Evolutionary conservation across 2,329 filamentous ascomycete genomes (phyloP), one percentile per base, ranked within the genome.

Genomic region (Aphanoascus verrucosus): DNA sequence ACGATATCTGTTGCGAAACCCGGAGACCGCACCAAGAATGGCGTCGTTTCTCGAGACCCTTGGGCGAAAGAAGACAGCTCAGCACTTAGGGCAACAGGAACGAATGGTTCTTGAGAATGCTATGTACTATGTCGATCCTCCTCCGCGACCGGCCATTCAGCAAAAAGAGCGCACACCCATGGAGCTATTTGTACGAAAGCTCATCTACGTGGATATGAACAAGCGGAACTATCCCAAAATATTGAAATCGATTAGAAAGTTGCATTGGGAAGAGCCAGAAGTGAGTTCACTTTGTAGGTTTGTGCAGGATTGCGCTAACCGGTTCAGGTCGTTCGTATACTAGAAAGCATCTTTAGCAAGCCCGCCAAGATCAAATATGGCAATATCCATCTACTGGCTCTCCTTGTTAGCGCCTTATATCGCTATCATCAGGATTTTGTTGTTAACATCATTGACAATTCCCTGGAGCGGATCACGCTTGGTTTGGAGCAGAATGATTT

Each of bases 91-190:
- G 12, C 88, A 95, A 63, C 88, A 94, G 61, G 93, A 98, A 70
- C 85, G 90, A 38, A 97, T 98, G 90, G 81, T 97, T 31, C 93
- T 98, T 55, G 93, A 98, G 68, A 98, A 98, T 65, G 93, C 93
- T 2, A 82, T 96, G 55, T 98, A 98, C 70, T 97, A 96, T 62
- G 93, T 98, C 54, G 93, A 97, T 63, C 93, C 93, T 12, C 94
- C 93, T 0, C 85, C 94, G 66, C 82, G 93, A 56, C 86, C 90
- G 32, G 90, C 93, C 0, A 96, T 98, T 52, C 85, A 94, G 68
- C 91, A 97, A 65, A 98, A 97, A 68, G 93, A 98, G 69, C 81
- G 93, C 45, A 94, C 89, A 0, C 90, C 93, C 0, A 86, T 93
- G 65, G 91, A 98, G 61, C 77, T 94, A 23, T 98, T 94, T 65